These are phyloP conservation scores for Begonia fuchsioides DNA, from an alignment of 306 rosid genomes.

Conservation along the genomic window DNA sequence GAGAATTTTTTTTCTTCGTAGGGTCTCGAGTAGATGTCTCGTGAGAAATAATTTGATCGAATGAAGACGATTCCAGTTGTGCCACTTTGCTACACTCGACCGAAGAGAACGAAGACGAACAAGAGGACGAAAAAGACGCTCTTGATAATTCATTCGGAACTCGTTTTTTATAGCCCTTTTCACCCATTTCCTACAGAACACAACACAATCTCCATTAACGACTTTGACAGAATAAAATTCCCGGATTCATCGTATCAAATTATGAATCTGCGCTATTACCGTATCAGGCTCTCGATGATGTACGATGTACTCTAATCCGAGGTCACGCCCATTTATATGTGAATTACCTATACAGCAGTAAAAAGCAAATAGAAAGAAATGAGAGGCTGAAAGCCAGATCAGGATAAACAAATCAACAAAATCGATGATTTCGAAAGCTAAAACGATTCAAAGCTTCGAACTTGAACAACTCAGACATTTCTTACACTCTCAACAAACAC, in stretches of 20 bases:
- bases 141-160: conserved; percentile 67
- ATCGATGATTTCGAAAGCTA: too few relatives aligned
- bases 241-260: background rate
- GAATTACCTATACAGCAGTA: conserved; percentile 42
- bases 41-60: conserved; percentile 32
- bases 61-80: conserved; percentile 41
- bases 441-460: background rate
- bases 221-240: background rate
- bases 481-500: too few relatives aligned
- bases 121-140: conserved; percentile 73
- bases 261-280: conserved; percentile 20
- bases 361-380: background rate
- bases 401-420: too few relatives aligned
- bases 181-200: conserved; percentile 56
- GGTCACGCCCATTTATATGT: conserved; percentile 27
- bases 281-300: conserved; percentile 21
- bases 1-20: conserved; percentile 4
- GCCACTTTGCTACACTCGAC: conserved; percentile 42
- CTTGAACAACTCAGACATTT: background rate
- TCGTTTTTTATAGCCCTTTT: conserved; percentile 39
- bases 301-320: conserved; percentile 33
- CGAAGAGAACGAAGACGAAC: conserved; percentile 72
- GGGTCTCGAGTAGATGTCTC: conserved; percentile 56
- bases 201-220: background rate
- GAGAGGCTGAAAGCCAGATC: background rate